Conservation (phyloP, 2,329 filamentous ascomycete species). For the Paecilomyces formosus region DNA sequence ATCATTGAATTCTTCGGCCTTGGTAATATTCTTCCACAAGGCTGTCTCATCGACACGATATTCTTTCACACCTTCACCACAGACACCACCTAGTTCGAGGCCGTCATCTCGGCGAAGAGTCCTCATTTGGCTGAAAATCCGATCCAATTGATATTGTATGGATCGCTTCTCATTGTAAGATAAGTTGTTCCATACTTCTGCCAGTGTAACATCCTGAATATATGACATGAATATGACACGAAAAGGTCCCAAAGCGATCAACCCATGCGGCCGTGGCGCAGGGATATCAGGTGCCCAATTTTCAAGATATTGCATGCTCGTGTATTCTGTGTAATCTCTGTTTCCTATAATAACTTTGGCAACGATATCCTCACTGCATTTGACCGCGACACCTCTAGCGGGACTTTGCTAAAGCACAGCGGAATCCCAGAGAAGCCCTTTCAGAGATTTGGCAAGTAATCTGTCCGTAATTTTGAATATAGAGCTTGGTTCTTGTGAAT, state of each 20-base stretch:
- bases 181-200: conserved; percentile 14
- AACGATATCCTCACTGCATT: conserved; percentile 10
- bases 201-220: conserved; percentile 14
- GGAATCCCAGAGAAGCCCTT: conserved; percentile 14
- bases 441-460: conserved; percentile 9
- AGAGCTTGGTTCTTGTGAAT: conserved; percentile 1
- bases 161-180: conserved; percentile 12
- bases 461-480: not conserved
- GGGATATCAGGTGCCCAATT: conserved; percentile 16
- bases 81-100: conserved; percentile 14
- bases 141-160: conserved; percentile 12
- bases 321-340: conserved; percentile 17
- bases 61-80: conserved; percentile 20
- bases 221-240: conserved; percentile 22
- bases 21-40: conserved; percentile 15
- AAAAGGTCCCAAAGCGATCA: conserved; percentile 14
- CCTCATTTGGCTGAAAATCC: conserved; percentile 11
- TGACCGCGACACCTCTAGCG: conserved; percentile 16
- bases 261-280: conserved; percentile 18
- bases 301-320: conserved; percentile 17
- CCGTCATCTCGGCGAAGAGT: conserved; percentile 10
- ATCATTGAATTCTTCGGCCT: conserved; percentile 10
- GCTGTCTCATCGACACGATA: conserved; percentile 11
- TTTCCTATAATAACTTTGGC: conserved; percentile 7
- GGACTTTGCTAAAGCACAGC: conserved; percentile 14